Conservation (phyloP, 2,329 filamentous ascomycete species). For the Pseudogymnoascus sp. region DNA sequence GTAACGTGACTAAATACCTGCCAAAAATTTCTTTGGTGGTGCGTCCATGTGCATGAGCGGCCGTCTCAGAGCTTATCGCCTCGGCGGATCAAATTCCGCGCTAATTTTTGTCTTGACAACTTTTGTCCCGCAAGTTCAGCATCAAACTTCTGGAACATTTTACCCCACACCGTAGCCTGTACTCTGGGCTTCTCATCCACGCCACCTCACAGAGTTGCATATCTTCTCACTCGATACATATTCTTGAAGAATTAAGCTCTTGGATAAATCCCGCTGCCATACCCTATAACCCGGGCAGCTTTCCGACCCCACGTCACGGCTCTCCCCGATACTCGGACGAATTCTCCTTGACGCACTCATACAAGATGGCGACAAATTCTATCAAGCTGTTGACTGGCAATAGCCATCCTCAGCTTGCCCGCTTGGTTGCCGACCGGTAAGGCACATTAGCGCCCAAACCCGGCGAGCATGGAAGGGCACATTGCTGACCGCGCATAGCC, state of each 20-base stretch:
- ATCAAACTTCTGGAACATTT: conserved; percentile 6
- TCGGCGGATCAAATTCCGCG: conserved; percentile 6
- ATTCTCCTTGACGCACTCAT: background rate
- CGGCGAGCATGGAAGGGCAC: background rate
- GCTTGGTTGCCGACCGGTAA: conserved; percentile 58
- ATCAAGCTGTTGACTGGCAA: conserved; percentile 70
- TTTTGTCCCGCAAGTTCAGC: conserved; percentile 7
- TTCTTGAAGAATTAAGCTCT: background rate
- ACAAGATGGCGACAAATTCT: conserved; percentile 58
- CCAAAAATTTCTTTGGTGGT: background rate
- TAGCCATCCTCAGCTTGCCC: conserved; percentile 64
- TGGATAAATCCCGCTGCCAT: background rate
- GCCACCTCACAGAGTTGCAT: background rate
- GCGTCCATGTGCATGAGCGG: background rate
- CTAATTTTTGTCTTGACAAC: conserved; percentile 6
- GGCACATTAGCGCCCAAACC: conserved; percentile 11
- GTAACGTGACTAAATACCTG: background rate
- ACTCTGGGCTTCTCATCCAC: conserved; percentile 1
- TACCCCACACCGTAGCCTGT: conserved; percentile 3
- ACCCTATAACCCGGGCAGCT: background rate
- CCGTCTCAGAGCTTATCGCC: conserved; percentile 2
- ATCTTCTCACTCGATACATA: background rate
- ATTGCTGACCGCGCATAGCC: conserved; percentile 35
- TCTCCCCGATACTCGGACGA: background rate
- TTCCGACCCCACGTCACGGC: background rate